Conservation (phyloP, 1,284 basidiomycete genomes). For the Puccinia polysora region DNA sequence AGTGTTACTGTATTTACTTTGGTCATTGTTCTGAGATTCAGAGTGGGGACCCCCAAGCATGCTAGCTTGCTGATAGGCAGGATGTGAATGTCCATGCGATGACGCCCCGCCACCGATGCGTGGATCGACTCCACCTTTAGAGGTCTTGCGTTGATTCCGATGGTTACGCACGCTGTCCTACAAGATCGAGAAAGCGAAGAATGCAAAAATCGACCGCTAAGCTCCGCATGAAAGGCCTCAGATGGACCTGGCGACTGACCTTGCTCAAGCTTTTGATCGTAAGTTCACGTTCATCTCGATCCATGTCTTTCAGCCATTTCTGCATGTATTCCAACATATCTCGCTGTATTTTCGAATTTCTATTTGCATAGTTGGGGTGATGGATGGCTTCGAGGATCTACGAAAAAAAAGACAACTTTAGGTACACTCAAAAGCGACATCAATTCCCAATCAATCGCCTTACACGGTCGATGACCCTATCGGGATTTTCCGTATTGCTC, state of each 20-base stretch:
- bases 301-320: slow-evolving; percentile 61
- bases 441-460: slow-evolving; percentile 33
- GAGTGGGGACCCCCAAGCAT: slow-evolving; percentile 1
- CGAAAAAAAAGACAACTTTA: slow-evolving; percentile 53
- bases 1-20: background rate
- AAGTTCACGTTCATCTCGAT: slow-evolving; percentile 55
- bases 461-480: slow-evolving; percentile 59
- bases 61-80: slow-evolving; percentile 23
- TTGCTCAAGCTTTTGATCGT: slow-evolving; percentile 37
- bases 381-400: slow-evolving; percentile 73
- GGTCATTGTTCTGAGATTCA: background rate
- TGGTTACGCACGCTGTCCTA: slow-evolving; percentile 40
- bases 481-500: slow-evolving; percentile 57
- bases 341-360: slow-evolving; percentile 66
- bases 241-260: background rate
- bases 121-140: slow-evolving; percentile 26
- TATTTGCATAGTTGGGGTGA: slow-evolving; percentile 77
- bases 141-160: slow-evolving; percentile 37
- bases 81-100: slow-evolving; percentile 25
- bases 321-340: slow-evolving; percentile 68
- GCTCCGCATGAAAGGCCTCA: background rate
- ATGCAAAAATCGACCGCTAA: slow-evolving; percentile 15
- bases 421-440: background rate
- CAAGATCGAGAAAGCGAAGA: background rate
- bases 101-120: slow-evolving; percentile 1